Base-by-base conservation (phyloP, 768 basidiomycete genomes). In the Suillus bovinus region DNA sequence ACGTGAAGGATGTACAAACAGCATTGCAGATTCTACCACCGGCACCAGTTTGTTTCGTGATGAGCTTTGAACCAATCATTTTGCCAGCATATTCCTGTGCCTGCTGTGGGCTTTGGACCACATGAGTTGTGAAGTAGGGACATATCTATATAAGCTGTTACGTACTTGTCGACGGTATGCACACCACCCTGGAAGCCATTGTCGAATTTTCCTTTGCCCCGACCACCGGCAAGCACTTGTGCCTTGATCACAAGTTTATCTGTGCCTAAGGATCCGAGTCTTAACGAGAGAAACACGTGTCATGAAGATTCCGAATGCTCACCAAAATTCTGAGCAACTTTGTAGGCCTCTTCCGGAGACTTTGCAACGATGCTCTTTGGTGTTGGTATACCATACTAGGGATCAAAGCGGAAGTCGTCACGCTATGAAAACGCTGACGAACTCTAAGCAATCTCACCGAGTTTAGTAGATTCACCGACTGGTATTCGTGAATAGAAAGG, bases 31-130 rank as follows among this genome's bases (percentile, higher is more conserved):
- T 76, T 61, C 96, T 88, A 50, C 97, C 97, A 58, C 76, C 87
- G 60, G 89, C 90, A 66, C 97, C 97, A 9, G 97, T 99, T 76
- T 99, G 97, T 75, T 99, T 99, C 64, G 97, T 99, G 80, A 99
- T 98, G 69, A 99, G 86, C 65, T 91, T 91, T 60, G 90, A 82
- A 55, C 95, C 95, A 61, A 99, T 86, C 97, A 99, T 99, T 80
- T 96, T 90, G 60, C 78, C 77, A 7, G 97, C 96, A 66, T 84
- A 85, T 47, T 95, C 92, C 73, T 88, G 84, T 33, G 96, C 97
- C 74, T 98, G 87, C 67, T 90, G 85, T 29, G 97, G 90, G 64
- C 93, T 94, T 67, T 22, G 34, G 44, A 38, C 59, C 62, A 47
- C 58, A 67, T 63, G 66, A 44, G 33, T 64, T 47, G 63, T 58